A percentile compares a stretch with the other conserved stretches of the same genome.
phyloP scores from a whole-genome alignment of 805 yeast genomes.

The Candida vartiovaarae region DNA sequence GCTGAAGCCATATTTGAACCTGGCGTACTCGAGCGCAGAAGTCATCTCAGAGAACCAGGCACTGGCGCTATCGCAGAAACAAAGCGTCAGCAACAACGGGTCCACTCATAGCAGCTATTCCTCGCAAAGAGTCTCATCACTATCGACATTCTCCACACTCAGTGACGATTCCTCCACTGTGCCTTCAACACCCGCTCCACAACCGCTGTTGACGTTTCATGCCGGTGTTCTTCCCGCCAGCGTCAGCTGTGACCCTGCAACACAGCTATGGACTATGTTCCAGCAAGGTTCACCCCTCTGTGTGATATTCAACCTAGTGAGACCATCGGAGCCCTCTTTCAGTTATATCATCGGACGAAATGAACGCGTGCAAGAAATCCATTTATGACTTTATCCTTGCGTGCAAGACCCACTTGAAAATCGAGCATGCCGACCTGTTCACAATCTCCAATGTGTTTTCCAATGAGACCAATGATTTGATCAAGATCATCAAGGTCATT shows the following conservation, averaged over 20 bases:
- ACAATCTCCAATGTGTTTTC: conserved; percentile 86
- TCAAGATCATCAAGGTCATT: conserved; percentile 70
- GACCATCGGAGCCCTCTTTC: conserved; percentile 52
- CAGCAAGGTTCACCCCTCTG: conserved; percentile 93
- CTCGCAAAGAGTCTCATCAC: conserved; percentile 24
- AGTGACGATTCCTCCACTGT: conserved; percentile 27
- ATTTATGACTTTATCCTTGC: conserved; percentile 87
- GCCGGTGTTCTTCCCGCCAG: conserved; percentile 74
- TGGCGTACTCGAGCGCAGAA: conserved; percentile 63
- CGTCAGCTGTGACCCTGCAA: conserved; percentile 81
- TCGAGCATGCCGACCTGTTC: conserved; percentile 77
- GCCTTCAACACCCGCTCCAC: conserved; percentile 18
- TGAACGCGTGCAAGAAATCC: conserved; percentile 78
- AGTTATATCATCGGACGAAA: conserved; percentile 68
- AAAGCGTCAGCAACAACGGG: conserved; percentile 11
- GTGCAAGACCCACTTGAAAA: conserved; percentile 66
- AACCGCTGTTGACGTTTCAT: conserved; percentile 47
- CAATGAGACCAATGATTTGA: conserved; percentile 69
- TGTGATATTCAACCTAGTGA: conserved; percentile 67
- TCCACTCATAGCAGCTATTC: conserved; percentile 6
- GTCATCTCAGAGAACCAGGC: conserved; percentile 70
- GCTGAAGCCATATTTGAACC: conserved; percentile 56
- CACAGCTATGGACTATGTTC: conserved; percentile 80
- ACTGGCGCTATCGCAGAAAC: conserved; percentile 33
- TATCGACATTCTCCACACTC: conserved; percentile 27